Conservation (phyloP, 495 filamentous ascomycete genomes). For the Schizothecium vesticola region DNA sequence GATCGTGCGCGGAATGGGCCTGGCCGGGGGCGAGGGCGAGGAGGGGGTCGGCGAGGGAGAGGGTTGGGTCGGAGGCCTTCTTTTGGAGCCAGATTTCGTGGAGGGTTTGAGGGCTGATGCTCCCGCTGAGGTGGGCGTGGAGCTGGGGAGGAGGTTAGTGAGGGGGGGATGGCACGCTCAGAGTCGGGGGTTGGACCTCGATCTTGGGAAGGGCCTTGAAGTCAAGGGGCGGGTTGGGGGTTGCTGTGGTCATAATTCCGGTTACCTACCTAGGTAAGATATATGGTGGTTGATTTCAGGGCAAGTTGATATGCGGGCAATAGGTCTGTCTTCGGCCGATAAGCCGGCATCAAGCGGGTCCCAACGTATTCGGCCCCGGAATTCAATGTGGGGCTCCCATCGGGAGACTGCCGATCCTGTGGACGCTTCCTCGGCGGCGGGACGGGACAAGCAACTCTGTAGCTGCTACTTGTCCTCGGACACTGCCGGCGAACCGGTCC, state of each 20-base stretch:
- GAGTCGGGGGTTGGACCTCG: conserved; percentile 29
- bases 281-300: neutral
- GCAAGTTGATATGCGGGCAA: neutral
- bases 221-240: conserved; percentile 20
- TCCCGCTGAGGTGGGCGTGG: conserved; percentile 79
- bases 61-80: conserved; percentile 42
- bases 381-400: neutral
- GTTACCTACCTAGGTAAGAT: neutral
- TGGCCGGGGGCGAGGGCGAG: conserved; percentile 62
- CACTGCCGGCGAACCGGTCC: neutral
- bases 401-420: neutral
- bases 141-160: conserved; percentile 43
- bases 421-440: neutral
- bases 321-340: neutral
- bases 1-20: conserved; percentile 18
- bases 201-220: conserved; percentile 45
- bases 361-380: neutral
- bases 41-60: conserved; percentile 59
- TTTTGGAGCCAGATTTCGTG: conserved; percentile 69
- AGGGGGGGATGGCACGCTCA: neutral
- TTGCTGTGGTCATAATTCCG: conserved; percentile 10
- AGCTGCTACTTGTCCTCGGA: neutral
- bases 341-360: neutral
- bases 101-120: conserved; percentile 68
- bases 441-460: neutral